Evolutionary conservation across 495 filamentous ascomycete species (phyloP).

Genomic region (Penicillium samsonianum): DNA sequence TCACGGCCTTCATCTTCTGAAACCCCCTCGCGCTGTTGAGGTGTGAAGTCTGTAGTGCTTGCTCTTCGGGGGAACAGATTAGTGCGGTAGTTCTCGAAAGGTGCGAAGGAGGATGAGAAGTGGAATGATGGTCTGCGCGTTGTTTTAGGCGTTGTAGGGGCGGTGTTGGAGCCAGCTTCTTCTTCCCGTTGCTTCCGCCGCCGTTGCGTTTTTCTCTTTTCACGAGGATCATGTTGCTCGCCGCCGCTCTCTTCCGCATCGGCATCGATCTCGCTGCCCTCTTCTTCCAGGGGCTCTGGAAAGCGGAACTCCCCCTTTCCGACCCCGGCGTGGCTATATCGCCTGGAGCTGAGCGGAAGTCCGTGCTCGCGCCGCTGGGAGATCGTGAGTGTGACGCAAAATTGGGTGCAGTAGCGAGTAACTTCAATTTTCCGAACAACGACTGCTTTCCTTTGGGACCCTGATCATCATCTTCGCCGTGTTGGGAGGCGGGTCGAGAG

Average conservation of each 20-base stretch:
- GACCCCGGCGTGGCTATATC: slow-evolving; percentile 41
- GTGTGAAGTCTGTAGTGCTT: slow-evolving; percentile 65
- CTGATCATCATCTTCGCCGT: slow-evolving; percentile 54
- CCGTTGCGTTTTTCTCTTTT: slow-evolving; percentile 49
- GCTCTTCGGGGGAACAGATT: slow-evolving; percentile 65
- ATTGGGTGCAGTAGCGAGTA: slow-evolving; percentile 48
- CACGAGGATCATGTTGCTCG: slow-evolving; percentile 43
- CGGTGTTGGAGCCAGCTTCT: slow-evolving; percentile 56
- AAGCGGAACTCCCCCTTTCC: slow-evolving; percentile 56
- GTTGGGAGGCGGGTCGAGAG: slow-evolving; percentile 33
- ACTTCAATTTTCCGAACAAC: slow-evolving; percentile 68
- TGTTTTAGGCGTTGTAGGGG: slow-evolving; percentile 61
- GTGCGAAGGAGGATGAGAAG: slow-evolving; percentile 48
- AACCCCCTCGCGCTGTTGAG: slow-evolving; percentile 67
- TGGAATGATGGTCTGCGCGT: slow-evolving; percentile 46
- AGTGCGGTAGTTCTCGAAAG: slow-evolving; percentile 49
- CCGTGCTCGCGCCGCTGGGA: slow-evolving; percentile 42
- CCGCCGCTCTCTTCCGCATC: slow-evolving; percentile 70
- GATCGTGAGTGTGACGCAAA: slow-evolving; percentile 47
- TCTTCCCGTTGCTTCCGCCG: slow-evolving; percentile 55
- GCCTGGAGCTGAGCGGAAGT: slow-evolving; percentile 27
- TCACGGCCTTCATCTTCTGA: slow-evolving; percentile 91
- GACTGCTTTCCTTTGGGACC: slow-evolving; percentile 58
- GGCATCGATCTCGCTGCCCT: slow-evolving; percentile 71
- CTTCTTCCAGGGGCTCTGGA: slow-evolving; percentile 58